Percentiles rank a stretch among this genome's conserved stretches.
phyloP scores from a whole-genome alignment of 805 yeast species.

The Jamesozyma piceae region DNA sequence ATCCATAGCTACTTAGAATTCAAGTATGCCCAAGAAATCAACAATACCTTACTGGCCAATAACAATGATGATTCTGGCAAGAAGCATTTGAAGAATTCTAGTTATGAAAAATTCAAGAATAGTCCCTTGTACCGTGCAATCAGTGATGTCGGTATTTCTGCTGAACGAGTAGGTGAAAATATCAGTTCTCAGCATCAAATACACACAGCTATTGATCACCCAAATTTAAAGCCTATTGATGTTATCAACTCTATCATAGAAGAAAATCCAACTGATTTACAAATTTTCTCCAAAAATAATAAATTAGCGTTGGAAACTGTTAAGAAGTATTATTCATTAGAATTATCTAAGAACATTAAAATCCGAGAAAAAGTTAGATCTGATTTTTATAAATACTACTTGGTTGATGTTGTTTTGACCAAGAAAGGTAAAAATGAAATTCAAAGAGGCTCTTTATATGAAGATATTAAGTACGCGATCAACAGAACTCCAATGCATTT shows the following conservation, averaged over 20 bases:
- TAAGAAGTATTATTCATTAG: conserved; percentile 67
- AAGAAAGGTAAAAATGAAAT: conserved; percentile 76
- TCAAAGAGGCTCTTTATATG: conserved; percentile 70
- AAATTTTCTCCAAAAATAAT: conserved; percentile 39
- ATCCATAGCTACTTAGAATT: conserved; percentile 75
- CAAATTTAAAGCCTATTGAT: conserved; percentile 49
- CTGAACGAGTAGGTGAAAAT: conserved; percentile 76
- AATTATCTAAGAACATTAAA: conserved; percentile 70
- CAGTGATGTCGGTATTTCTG: conserved; percentile 63
- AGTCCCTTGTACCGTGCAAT: conserved; percentile 60
- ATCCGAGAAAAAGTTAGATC: conserved; percentile 61
- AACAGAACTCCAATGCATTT: conserved; percentile 74
- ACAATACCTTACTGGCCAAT: conserved; percentile 27
- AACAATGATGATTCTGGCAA: conserved; percentile 29
- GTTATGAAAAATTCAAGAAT: conserved; percentile 57
- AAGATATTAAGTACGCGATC: conserved; percentile 84
- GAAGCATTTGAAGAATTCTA: conserved; percentile 50
- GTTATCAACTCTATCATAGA: conserved; percentile 38
- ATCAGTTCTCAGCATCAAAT: conserved; percentile 57
- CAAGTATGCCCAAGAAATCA: conserved; percentile 41
- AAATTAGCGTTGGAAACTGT: conserved; percentile 64
- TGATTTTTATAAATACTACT: conserved; percentile 54
- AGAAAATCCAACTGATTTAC: conserved; percentile 28
- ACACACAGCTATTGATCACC: conserved; percentile 60
- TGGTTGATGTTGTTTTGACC: conserved; percentile 65